Base-by-base conservation (phyloP, 805 yeast species). In the Ogataea methanolica region DNA sequence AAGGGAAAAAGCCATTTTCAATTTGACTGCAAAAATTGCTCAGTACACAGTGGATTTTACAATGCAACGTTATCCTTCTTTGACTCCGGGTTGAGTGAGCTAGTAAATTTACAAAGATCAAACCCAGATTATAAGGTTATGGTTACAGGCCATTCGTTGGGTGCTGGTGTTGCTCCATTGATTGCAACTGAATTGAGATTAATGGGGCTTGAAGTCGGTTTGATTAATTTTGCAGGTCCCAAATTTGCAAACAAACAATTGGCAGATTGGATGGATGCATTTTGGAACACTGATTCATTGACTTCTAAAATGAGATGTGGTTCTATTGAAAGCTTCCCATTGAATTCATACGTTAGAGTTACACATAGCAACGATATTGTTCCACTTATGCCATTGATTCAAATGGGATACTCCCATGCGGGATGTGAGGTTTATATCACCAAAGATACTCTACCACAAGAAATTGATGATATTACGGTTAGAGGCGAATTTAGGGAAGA, bases 171-270 rank as follows among this genome's bases (percentile, higher is more conserved):
- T 44, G 83, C 90, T 1, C 65, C 73, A 4, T 64, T 87, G 33
- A 74, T 79, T 8, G 92, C 85, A 0, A 70, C 80, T 21, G 94
- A 86, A 56, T 69, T 83, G 41, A 65, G 74, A 46, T 56, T 79
- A 17, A 52, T 76, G 58, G 88, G 88, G 0, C 67, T 66, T 47
- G 61, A 76, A 7, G 84, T 86, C 0, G 59, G 74, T 36, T 78
- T 83, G 1, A 63, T 84, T 17, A 72, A 85, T 1, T 81, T 68
- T 65, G 94, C 83, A 1, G 75, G 80, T 14, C 88, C 92, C 0
- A 78, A 78, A 53, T 68, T 85, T 34, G 89, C 88, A 5, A 82
- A 84, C 59, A 53, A 54, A 3, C 61, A 63, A 2, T 71, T 82
- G 61, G 71, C 75, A 29, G 57, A 64, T 31, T 82, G 79, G 72